phyloP scores from a whole-genome alignment of 148 eudicot species.

The Agrostemma githago region DNA sequence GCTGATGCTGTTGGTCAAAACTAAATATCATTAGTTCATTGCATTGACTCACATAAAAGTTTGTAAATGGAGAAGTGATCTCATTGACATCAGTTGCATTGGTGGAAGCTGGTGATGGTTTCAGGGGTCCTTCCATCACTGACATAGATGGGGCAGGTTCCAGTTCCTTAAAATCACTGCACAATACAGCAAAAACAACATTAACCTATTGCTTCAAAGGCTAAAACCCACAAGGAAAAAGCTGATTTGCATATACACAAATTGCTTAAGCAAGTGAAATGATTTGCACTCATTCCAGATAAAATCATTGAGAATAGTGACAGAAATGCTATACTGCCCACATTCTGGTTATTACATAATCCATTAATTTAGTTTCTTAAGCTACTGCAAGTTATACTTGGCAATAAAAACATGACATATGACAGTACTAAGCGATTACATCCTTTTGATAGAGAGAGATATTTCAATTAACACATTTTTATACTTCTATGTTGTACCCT shows the following conservation, averaged over 20 bases:
- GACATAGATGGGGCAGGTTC: conserved; percentile 53
- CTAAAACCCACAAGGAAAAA: not conserved
- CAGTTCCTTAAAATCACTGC: conserved; percentile 69
- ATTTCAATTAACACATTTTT: not conserved
- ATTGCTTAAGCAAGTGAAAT: not conserved
- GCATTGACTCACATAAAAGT: conserved; percentile 45
- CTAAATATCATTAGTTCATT: not conserved
- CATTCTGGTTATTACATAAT: not conserved
- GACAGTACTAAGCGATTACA: not conserved
- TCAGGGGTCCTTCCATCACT: conserved; percentile 52
- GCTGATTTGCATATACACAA: not conserved
- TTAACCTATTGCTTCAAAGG: not conserved
- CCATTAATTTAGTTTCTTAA: not conserved
- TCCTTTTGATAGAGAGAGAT: not conserved
- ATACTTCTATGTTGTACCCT: not conserved
- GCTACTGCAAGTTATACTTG: not conserved
- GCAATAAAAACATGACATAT: not conserved
- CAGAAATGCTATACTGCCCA: not conserved
- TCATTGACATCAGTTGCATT: conserved; percentile 37
- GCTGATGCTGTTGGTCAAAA: not conserved
- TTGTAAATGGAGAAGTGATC: conserved; percentile 42
- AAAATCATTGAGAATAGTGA: not conserved
- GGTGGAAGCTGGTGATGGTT: conserved; percentile 41
- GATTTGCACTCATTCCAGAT: not conserved
- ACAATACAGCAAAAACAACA: conserved; percentile 9